Base-by-base conservation (phyloP, 768 basidiomycete genomes). In the Amanita muscaria region DNA sequence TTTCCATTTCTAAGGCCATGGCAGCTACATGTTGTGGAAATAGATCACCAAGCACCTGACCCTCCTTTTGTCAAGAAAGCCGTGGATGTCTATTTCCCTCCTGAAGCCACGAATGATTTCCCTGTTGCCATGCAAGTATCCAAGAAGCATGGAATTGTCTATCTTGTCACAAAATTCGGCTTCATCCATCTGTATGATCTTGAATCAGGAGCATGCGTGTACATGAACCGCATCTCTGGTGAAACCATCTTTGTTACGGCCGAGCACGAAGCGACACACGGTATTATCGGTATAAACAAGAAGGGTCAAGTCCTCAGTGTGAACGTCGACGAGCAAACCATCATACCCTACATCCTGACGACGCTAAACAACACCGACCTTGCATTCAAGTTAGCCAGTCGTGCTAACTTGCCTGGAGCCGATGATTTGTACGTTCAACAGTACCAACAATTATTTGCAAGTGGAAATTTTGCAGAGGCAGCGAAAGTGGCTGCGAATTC, bases 81-180 rank as follows among this genome's bases (percentile, higher is more conserved):
- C 9, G 93, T 98, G 49, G 96, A 99, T 54, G 94, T 99, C 27
- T 99, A 93, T 72, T 99, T 98, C 77, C 96, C 96, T 42, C 83
- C 93, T 1, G 96, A 99, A 62, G 96, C 96, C 5, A 85, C 83
- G 41, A 97, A 93, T 60, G 96, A 99, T 59, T 99, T 99, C 73
- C 96, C 96, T 14, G 96, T 99, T 22, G 90, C 96, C 22, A 98
- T 99, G 91, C 96, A 99, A 61, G 90, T 98, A 27, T 98, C 96
- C 31, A 82, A 85, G 64, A 88, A 89, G 62, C 93, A 96, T 64
- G 94, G 96, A 27, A 90, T 99, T 64, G 70, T 96, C 57, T 99
- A 93, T 68, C 76, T 99, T 46, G 89, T 97, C 59, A 98, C 96
- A 45, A 99, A 99, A 64, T 98, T 90, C 61, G 96, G 96, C 32